A percentile compares a stretch with the other conserved stretches of the same genome.
Evolutionary conservation across 768 basidiomycete genomes (phyloP).

Genomic region (Mrakia hoshinonis): DNA sequence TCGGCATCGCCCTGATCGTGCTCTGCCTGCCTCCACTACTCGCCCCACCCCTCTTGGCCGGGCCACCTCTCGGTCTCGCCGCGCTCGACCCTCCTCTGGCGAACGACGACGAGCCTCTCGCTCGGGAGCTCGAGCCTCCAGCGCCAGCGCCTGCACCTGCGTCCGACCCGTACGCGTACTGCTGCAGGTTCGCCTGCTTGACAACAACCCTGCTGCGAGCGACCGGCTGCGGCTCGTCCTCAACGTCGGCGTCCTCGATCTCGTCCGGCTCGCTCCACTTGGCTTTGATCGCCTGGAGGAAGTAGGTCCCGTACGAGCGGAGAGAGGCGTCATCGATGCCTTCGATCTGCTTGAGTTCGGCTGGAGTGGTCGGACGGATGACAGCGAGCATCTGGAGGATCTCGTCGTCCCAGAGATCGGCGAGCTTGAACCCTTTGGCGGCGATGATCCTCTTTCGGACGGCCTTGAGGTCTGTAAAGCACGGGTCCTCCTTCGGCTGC

Average conservation of each 20-base stretch:
- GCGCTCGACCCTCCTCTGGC: neutral
- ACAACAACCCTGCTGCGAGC: neutral
- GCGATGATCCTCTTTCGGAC: neutral
- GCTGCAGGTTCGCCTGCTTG: neutral
- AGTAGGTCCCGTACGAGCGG: neutral
- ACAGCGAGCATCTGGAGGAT: slow-evolving; percentile 36
- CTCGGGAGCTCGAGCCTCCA: neutral
- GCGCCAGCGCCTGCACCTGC: neutral
- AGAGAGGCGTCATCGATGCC: neutral
- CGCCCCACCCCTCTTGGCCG: neutral
- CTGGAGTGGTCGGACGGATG: slow-evolving; percentile 32
- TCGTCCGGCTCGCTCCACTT: neutral
- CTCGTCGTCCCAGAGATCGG: slow-evolving; percentile 31
- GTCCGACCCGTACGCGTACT: neutral
- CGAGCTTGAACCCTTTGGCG: neutral
- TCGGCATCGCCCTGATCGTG: slow-evolving; percentile 4
- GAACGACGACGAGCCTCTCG: neutral
- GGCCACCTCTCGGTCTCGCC: neutral
- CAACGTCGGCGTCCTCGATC: neutral
- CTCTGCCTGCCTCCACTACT: neutral
- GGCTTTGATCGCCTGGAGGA: neutral
- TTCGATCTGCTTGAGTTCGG: slow-evolving; percentile 8
- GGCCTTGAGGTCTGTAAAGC: neutral
- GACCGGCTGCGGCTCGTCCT: neutral
- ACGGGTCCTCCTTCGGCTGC: neutral